phyloP scores from a whole-genome alignment of 1,284 basidiomycete genomes.

The Mrakiaceae sp. region DNA sequence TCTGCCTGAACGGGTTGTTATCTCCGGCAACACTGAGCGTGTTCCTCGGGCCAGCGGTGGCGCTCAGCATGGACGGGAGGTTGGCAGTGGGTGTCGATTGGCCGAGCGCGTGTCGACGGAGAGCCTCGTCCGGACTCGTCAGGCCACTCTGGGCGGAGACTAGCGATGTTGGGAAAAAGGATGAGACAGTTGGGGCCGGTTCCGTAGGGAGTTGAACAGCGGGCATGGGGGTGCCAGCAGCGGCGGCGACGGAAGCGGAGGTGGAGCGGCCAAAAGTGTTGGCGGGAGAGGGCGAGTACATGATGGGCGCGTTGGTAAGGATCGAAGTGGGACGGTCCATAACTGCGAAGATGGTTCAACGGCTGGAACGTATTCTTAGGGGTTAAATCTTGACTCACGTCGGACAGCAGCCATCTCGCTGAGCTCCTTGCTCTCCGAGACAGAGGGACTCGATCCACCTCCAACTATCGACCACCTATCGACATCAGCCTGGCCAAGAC shows the following conservation, averaged over 20 bases:
- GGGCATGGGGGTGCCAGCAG: not conserved
- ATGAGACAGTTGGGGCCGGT: not conserved
- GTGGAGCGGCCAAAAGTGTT: not conserved
- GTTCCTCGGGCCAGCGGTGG: not conserved
- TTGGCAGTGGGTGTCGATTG: not conserved
- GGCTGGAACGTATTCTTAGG: not conserved
- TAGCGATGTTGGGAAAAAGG: not conserved
- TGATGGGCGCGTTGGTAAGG: not conserved
- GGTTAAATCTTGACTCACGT: not conserved
- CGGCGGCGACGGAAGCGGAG: not conserved
- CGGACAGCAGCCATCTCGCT: not conserved
- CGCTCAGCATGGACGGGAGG: not conserved
- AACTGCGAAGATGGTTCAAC: not conserved
- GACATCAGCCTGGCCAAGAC: not conserved
- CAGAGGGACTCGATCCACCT: not conserved
- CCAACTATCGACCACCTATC: not conserved
- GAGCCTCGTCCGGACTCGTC: not conserved
- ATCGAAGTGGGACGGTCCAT: not conserved
- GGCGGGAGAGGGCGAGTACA: not conserved
- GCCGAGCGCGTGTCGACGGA: not conserved
- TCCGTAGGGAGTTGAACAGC: not conserved
- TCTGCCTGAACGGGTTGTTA: constrained; percentile 8
- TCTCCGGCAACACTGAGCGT: not conserved
- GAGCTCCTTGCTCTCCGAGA: not conserved
- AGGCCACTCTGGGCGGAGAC: not conserved